phyloP scores from a whole-genome alignment of 306 rosid species.

The Ceratonia siliqua region DNA sequence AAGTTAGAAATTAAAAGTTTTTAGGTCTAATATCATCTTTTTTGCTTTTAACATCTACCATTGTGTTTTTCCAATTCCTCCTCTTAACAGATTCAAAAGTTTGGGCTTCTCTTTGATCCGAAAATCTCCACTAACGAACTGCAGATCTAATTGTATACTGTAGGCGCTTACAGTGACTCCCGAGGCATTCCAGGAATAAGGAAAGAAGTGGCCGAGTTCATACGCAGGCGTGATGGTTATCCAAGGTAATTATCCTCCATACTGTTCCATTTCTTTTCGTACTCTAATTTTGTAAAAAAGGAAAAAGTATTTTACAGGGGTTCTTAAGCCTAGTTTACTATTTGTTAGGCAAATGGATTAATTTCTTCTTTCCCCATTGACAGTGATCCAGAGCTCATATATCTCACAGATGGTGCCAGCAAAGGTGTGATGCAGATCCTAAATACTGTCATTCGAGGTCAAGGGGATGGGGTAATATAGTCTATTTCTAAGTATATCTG shows the following conservation, averaged over 20 bases:
- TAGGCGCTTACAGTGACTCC: conserved; percentile 98
- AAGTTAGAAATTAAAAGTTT: not conserved
- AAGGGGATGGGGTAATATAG: conserved; percentile 80
- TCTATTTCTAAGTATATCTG: not conserved
- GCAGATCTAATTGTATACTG: conserved; percentile 14
- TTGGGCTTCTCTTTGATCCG: conserved; percentile 5
- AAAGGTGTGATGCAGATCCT: conserved; percentile 97
- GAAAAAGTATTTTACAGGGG: not conserved
- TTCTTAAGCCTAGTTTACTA: conserved; percentile 31
- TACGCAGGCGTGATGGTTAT: conserved; percentile 90
- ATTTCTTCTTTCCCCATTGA: conserved; percentile 36
- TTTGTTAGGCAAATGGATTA: conserved; percentile 28
- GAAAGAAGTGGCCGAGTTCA: conserved; percentile 94
- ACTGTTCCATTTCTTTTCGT: not conserved
- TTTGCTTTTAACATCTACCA: not conserved
- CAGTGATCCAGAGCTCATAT: conserved; percentile 96
- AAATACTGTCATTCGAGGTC: conserved; percentile 76
- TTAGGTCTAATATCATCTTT: conserved; percentile 1
- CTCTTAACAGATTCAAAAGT: conserved; percentile 6
- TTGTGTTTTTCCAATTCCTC: not conserved
- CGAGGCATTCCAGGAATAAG: conserved; percentile 90
- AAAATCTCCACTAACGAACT: conserved; percentile 26
- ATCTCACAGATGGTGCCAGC: conserved; percentile 97
- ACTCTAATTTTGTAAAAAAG: not conserved
- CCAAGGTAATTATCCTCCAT: conserved; percentile 64